A percentile compares a stretch with the other conserved stretches of the same genome.
phyloP scores from a whole-genome alignment of 1,139 yeast genomes.

The Hansenula lynferdii region DNA sequence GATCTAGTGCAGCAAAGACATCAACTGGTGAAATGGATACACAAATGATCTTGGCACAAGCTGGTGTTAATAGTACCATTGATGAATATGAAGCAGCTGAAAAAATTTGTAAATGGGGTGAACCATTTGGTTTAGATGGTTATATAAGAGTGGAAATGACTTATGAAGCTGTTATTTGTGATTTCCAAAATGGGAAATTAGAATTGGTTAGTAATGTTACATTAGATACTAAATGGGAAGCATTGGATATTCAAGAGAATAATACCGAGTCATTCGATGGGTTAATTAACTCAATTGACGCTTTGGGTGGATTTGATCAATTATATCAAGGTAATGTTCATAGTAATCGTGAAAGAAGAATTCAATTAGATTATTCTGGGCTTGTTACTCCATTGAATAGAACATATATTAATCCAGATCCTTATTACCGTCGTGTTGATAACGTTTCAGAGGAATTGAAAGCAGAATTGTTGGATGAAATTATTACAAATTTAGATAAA shows the following conservation, averaged over 20 bases:
- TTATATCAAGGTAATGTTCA: conserved; percentile 36
- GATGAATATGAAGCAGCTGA: conserved; percentile 39
- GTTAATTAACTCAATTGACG: conserved; percentile 17
- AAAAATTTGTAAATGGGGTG: conserved; percentile 36
- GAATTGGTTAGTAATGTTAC: conserved; percentile 40
- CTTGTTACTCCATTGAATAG: conserved; percentile 45
- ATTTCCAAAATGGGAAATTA: conserved; percentile 37
- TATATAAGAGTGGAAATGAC: conserved; percentile 49
- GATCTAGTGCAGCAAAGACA: conserved; percentile 54
- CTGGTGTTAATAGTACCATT: conserved; percentile 24
- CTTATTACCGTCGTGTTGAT: conserved; percentile 40
- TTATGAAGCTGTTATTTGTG: conserved; percentile 50
- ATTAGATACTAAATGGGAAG: conserved; percentile 30
- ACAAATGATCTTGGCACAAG: conserved; percentile 30
- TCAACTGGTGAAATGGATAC: conserved; percentile 54
- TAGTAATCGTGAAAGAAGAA: conserved; percentile 41
- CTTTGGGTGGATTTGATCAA: conserved; percentile 37
- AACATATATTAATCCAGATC: conserved; percentile 40
- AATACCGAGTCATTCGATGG: conserved; percentile 21
- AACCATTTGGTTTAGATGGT: conserved; percentile 45
- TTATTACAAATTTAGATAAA: conserved; percentile 31
- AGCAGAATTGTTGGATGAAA: too few species aligned
- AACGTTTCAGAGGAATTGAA: conserved; percentile 31
- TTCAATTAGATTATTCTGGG: conserved; percentile 43
- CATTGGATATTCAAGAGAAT: conserved; percentile 28